These are phyloP conservation scores for Pleoardoris graminearum DNA, from an alignment of 2,329 filamentous ascomycete species.

Conservation along the genomic window DNA sequence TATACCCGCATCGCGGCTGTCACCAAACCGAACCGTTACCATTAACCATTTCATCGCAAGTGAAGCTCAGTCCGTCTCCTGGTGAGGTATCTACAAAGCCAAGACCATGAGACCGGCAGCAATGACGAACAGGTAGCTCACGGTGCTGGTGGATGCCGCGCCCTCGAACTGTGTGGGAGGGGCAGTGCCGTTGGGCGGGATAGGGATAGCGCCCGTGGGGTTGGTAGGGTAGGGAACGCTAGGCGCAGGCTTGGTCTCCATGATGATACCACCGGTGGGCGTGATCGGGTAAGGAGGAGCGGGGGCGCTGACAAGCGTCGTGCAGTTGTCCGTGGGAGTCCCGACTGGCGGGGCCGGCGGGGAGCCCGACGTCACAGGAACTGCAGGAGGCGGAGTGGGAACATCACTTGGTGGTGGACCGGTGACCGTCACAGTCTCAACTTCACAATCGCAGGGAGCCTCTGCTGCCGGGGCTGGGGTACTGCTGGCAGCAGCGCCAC, in stretches of 20 bases:
- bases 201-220: constrained; percentile 25
- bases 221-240: constrained; percentile 24
- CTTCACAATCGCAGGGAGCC: constrained; percentile 17
- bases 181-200: constrained; percentile 24
- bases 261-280: constrained; percentile 26
- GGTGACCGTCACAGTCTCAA: constrained; percentile 24
- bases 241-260: constrained; percentile 34
- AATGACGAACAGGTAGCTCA: constrained; percentile 24
- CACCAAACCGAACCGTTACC: constrained; percentile 2
- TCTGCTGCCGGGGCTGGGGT: constrained; percentile 11
- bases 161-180: constrained; percentile 34
- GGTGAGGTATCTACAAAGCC: constrained; percentile 24
- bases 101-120: constrained; percentile 30
- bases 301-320: constrained; percentile 15
- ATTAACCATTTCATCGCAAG: constrained; percentile 8
- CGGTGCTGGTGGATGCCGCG: constrained; percentile 28
- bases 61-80: not conserved
- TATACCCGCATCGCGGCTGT: too few species aligned
- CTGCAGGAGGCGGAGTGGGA: not conserved
- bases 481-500: constrained; percentile 1
- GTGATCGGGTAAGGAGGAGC: constrained; percentile 26
- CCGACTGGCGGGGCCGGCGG: constrained; percentile 8
- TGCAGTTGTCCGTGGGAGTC: constrained; percentile 12
- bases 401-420: constrained; percentile 11
- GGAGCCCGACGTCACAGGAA: not conserved